These are phyloP conservation scores for Carex kokanica DNA, from an alignment of 176 grass and related monocot species.

Conservation along the genomic window DNA sequence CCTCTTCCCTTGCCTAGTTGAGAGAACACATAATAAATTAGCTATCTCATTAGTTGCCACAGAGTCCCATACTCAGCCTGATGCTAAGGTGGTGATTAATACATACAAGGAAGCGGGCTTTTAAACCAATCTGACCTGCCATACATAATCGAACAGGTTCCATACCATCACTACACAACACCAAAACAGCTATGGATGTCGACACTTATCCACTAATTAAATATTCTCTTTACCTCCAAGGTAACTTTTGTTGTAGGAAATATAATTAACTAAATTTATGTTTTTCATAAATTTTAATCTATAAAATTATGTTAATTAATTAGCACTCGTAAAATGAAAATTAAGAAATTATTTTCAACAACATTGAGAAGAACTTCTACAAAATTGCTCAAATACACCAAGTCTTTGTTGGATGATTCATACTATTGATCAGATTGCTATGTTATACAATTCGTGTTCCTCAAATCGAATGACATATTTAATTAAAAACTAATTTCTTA, in stretches of 20 bases:
- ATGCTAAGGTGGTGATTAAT: background rate
- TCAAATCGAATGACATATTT: too few species aligned
- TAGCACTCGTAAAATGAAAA: too few species aligned
- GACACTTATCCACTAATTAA: background rate
- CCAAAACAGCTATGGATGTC: background rate
- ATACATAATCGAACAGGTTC: background rate
- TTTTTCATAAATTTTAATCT: too few species aligned
- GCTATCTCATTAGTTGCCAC: background rate
- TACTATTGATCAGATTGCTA: too few species aligned
- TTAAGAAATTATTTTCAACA: too few species aligned
- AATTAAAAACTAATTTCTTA: too few species aligned
- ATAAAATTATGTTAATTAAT: too few species aligned
- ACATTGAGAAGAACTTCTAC: too few species aligned
- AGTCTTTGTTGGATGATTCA: too few species aligned
- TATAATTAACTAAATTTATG: too few species aligned
- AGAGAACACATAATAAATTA: background rate
- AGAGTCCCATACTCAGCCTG: background rate
- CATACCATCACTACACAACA: background rate
- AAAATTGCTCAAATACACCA: too few species aligned
- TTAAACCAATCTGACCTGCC: background rate
- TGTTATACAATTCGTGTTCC: too few species aligned
- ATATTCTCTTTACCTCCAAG: background rate
- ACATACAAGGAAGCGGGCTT: background rate
- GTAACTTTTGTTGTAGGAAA: background rate
- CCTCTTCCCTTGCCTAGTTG: constrained; percentile 28